Evolutionary conservation across 805 yeast genomes (phyloP).

Genomic region (Candida krabiensis): DNA sequence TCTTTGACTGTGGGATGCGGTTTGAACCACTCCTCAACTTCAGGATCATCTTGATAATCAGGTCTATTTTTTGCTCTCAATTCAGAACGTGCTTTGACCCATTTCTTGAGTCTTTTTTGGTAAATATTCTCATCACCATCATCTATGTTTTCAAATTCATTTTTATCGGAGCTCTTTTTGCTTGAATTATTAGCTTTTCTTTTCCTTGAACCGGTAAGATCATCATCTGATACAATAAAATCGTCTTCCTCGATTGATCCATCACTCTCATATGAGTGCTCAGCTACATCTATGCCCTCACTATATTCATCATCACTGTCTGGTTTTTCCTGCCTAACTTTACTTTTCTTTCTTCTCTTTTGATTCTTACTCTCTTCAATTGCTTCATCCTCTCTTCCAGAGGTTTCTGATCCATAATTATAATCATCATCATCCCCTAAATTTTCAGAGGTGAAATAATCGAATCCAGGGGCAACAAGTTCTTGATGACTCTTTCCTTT

Average conservation of each 20-base stretch:
- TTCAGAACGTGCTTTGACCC: constrained; percentile 56
- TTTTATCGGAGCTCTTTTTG: constrained; percentile 25
- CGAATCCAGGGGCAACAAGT: constrained; percentile 52
- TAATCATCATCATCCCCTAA: constrained; percentile 24
- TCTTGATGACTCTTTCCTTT: constrained; percentile 40
- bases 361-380: background rate
- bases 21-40: constrained; percentile 59
- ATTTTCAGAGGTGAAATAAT: constrained; percentile 11
- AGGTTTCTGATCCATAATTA: constrained; percentile 13
- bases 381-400: constrained; percentile 7
- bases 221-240: constrained; percentile 13
- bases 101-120: constrained; percentile 55
- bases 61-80: constrained; percentile 37
- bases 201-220: constrained; percentile 3
- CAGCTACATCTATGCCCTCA: constrained; percentile 25
- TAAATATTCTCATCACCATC: constrained; percentile 79
- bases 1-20: constrained; percentile 81
- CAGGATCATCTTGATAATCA: constrained; percentile 27
- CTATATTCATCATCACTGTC: constrained; percentile 25
- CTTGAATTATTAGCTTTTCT: constrained; percentile 3
- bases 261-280: constrained; percentile 9
- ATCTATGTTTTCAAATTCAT: constrained; percentile 52
- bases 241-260: constrained; percentile 14
- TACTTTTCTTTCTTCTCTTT: constrained; percentile 4
- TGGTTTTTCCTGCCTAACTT: background rate